Base-by-base conservation (phyloP, 2,329 filamentous ascomycete species). In the Verticillium nonalfalfae region DNA sequence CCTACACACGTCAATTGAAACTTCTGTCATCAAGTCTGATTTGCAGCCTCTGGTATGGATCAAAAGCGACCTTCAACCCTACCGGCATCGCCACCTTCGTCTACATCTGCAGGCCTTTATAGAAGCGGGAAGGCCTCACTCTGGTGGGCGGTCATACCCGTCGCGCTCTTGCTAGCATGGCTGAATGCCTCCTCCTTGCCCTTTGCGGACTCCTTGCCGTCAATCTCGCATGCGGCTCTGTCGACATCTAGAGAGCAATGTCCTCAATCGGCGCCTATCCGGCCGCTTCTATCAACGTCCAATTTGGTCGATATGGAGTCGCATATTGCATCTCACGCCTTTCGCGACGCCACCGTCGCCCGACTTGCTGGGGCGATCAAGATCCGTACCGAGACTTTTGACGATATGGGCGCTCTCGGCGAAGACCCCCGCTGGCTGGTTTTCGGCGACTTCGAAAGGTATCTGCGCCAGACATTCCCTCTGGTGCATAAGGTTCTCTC, bases 391-490 rank as follows among this genome's bases (percentile, higher is more conserved):
- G 74, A 83, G 57, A 80, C 80, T 0, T 85, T 79, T 60, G 83
- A 86, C 65, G 79, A 85, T 63, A 73, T 86, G 64, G 82, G 81
- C 4, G 71, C 74, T 0, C 72, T 87, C 15, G 82, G 80, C 35
- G 73, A 78, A 52, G 87, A 89, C 67, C 71, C 78, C 54, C 77
- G 83, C 59, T 90, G 87, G 80, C 78, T 84, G 1, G 77, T 82
- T 10, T 82, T 90, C 66, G 78, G 78, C 55, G 73, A 81, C 2
- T 79, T 90, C 59, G 80, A 82, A 6, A 68, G 69, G 7, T 80
- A 81, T 38, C 72, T 88, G 36, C 67, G 78, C 60, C 66, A 74
- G 61, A 76, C 79, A 0, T 88, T 84, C 64, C 85, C 85, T 0
- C 68, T 76, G 2, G 73, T 83, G 67, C 82, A 83, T 67, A 68